phyloP scores from a whole-genome alignment of 257 asterid species.

The Salvia miltiorrhiza region DNA sequence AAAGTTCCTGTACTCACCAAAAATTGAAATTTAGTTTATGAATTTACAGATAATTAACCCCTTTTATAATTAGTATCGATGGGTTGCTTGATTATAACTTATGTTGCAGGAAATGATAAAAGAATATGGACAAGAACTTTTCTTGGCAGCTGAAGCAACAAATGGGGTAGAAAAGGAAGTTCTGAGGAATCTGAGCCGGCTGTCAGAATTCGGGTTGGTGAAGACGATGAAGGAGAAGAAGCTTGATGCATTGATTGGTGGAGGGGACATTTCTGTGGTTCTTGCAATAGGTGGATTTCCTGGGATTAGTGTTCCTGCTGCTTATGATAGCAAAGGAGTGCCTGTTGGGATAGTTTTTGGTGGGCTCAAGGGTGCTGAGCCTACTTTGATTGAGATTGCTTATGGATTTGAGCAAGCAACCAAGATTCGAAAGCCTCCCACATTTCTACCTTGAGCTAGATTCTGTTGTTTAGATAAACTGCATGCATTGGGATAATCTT shows the following conservation, averaged over 20 bases:
- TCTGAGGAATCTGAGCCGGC: slow-evolving; percentile 25
- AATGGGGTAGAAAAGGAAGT: slow-evolving; percentile 42
- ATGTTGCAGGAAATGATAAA: slow-evolving; percentile 32
- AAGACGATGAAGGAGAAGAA: slow-evolving; percentile 42
- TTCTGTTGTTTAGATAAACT: too few species aligned
- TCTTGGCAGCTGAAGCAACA: slow-evolving; percentile 50
- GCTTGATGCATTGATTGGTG: slow-evolving; percentile 55
- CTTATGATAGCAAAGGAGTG: slow-evolving; percentile 28
- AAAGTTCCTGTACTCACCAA: too few species aligned
- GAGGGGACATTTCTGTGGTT: slow-evolving; percentile 35
- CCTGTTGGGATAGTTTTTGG: slow-evolving; percentile 52
- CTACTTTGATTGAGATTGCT: slow-evolving; percentile 49
- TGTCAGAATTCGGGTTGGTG: slow-evolving; percentile 45
- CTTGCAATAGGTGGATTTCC: slow-evolving; percentile 70
- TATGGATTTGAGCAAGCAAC: slow-evolving; percentile 60
- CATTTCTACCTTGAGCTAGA: slow-evolving; percentile 24
- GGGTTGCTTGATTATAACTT: too few species aligned
- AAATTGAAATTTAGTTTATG: too few species aligned
- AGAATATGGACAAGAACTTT: slow-evolving; percentile 39
- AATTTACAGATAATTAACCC: too few species aligned
- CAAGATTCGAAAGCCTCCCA: slow-evolving; percentile 49
- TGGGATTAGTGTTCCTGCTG: slow-evolving; percentile 59
- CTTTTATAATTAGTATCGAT: too few species aligned
- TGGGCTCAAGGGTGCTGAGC: slow-evolving; percentile 51
- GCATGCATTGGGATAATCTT: too few species aligned